Evolutionary conservation across 2,329 filamentous ascomycete species (phyloP), one percentile per base, ranked within the genome.

Genomic region (Dissoconium aciculare): DNA sequence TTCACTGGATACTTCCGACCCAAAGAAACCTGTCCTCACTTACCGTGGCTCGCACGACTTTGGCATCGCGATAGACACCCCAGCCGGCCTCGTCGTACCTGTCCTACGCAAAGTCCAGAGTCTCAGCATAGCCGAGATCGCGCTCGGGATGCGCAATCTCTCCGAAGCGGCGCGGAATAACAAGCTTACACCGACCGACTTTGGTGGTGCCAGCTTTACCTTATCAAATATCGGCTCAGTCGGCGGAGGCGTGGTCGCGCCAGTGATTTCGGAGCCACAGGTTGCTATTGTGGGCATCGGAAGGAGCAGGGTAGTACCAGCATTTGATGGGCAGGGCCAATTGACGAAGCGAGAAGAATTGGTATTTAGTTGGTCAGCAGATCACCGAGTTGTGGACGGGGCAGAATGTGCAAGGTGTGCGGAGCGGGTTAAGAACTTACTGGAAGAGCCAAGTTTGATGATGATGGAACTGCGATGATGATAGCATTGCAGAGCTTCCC

Each of bases 141-240:
- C 85, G 1, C 59, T 67, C 11, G 83, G 93, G 53, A 68, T 95
- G 30, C 55, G 59, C 5, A 71, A 80, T 4, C 70, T 95, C 12
- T 79, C 85, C 51, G 55, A 59, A 3, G 71, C 83, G 6, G 87
- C 83, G 2, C 62, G 67, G 10, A 64, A 68, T n/a, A 82, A 83
- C 17, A 82, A 78, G 54, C 67, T 98, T 4, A 64, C 71, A 2
- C 68, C 74, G 2, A 64, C 68, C 11, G 85, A 98, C 55, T 66
- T 98, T 40, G 69, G 66, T 19, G 84, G 84, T 31, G 84, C 84
- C 11, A 95, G 89, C 2, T 87, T 98, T 48, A 94, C 89, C 0
- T 74, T 98, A 29, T 93, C 84, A 46, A 98, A 98, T 54, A 93
- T 98, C 45, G 89, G 89, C 27, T 92, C 75, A 45, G 83, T 98